A percentile compares a stretch with the other conserved stretches of the same genome.
Conservation (phyloP, 1,139 yeast genomes). For the Geotrichum aggregatum region DNA sequence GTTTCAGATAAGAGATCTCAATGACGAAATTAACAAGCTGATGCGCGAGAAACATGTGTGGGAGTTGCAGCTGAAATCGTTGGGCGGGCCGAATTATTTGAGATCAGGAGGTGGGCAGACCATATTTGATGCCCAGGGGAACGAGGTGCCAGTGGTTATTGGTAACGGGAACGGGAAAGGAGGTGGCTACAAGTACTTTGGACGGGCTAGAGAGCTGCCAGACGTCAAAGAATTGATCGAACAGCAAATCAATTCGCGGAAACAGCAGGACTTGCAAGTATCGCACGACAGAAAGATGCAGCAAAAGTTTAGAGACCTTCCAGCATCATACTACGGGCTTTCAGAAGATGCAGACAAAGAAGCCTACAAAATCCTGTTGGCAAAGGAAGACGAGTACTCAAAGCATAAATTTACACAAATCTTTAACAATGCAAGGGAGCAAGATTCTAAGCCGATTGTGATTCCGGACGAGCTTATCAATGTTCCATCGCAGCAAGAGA, state of each 20-base stretch:
- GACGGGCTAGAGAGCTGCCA: slow-evolving; percentile 76
- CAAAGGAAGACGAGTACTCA: slow-evolving; percentile 34
- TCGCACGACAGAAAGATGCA: slow-evolving; percentile 30
- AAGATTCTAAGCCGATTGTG: slow-evolving; percentile 23
- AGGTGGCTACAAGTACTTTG: slow-evolving; percentile 69
- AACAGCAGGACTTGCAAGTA: slow-evolving; percentile 23
- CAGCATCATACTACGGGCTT: slow-evolving; percentile 49
- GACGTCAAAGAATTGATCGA: slow-evolving; percentile 59
- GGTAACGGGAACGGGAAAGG: slow-evolving; percentile 27
- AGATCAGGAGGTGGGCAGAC: slow-evolving; percentile 24
- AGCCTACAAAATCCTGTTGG: slow-evolving; percentile 17
- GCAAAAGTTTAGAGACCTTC: slow-evolving; percentile 31
- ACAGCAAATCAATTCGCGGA: slow-evolving; percentile 31
- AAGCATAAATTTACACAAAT: slow-evolving; percentile 12
- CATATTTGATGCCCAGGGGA: slow-evolving; percentile 33
- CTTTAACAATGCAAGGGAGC: slow-evolving; percentile 18
- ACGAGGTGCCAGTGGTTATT: slow-evolving; percentile 28
- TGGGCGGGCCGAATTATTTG: slow-evolving; percentile 68
- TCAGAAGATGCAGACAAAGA: slow-evolving; percentile 37
- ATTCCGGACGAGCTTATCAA: slow-evolving; percentile 27
- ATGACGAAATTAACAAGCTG: slow-evolving; percentile 68
- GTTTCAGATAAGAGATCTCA: slow-evolving; percentile 62
- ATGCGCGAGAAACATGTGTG: slow-evolving; percentile 67
- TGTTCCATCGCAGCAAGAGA: slow-evolving; percentile 43
- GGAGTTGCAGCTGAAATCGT: slow-evolving; percentile 66